Conservation (phyloP, 345 rosid genomes). For the Mangifera indica region DNA sequence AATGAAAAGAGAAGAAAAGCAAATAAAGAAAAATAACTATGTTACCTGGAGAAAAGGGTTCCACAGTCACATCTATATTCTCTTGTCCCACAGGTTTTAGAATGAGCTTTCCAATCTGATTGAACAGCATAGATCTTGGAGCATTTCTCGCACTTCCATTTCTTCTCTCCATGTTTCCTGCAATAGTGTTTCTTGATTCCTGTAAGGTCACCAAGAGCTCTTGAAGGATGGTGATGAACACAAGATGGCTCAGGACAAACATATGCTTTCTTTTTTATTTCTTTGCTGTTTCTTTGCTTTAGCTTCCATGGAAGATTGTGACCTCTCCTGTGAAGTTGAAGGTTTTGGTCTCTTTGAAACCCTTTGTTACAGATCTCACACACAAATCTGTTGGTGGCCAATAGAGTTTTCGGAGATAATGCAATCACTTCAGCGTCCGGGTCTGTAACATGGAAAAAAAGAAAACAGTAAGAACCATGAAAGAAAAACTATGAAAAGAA, state of each 20-base stretch:
- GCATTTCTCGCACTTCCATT: slow-evolving; percentile 96
- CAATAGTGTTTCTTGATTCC: slow-evolving; percentile 94
- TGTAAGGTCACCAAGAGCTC: slow-evolving; percentile 94
- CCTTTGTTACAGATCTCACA: slow-evolving; percentile 98
- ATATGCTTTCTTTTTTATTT: slow-evolving; percentile 59
- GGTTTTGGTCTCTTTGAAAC: slow-evolving; percentile 92
- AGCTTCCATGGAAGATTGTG: slow-evolving; percentile 97
- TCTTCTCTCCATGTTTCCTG: slow-evolving; percentile 92
- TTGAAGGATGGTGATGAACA: slow-evolving; percentile 87
- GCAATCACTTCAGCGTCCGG: slow-evolving; percentile 93
- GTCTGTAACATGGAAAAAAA: slow-evolving; percentile 40
- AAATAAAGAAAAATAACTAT: background rate
- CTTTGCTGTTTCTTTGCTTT: slow-evolving; percentile 66
- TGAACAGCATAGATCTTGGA: slow-evolving; percentile 92
- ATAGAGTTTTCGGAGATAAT: slow-evolving; percentile 74
- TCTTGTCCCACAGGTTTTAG: slow-evolving; percentile 91
- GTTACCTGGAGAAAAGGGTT: slow-evolving; percentile 82
- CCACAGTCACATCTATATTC: slow-evolving; percentile 98
- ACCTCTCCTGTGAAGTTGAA: slow-evolving; percentile 93
- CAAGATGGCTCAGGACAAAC: slow-evolving; percentile 81
- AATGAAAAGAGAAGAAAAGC: background rate
- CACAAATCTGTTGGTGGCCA: slow-evolving; percentile 83
- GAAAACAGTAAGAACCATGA: background rate
- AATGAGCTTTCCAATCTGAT: slow-evolving; percentile 96
- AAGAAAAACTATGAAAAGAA: too few relatives aligned